phyloP scores from a whole-genome alignment of 768 basidiomycete species.

The Amanita muscaria region DNA sequence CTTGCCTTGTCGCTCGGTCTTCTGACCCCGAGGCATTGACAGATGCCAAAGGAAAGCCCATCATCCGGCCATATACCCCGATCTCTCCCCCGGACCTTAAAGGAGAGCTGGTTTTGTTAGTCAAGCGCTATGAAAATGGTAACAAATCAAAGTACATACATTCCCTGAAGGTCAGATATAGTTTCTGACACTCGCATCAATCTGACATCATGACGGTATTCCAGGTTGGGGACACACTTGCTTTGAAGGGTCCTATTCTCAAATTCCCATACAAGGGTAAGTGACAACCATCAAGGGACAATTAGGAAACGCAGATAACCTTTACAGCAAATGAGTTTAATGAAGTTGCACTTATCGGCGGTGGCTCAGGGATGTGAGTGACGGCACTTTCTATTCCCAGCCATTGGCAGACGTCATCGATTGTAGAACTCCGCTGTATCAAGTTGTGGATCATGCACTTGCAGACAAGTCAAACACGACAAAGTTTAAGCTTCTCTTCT shows the following conservation, averaged over 20 bases:
- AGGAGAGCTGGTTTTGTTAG: constrained; percentile 70
- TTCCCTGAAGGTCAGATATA: constrained; percentile 44
- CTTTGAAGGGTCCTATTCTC: constrained; percentile 84
- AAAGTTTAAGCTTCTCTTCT: constrained; percentile 87
- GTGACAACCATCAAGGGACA: constrained; percentile 9
- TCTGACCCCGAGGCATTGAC: constrained; percentile 56
- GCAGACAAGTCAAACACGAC: constrained; percentile 77
- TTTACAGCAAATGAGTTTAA: constrained; percentile 70
- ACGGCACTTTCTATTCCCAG: constrained; percentile 1
- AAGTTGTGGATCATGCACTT: constrained; percentile 67
- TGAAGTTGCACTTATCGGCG: constrained; percentile 82
- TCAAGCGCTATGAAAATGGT: constrained; percentile 82
- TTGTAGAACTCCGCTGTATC: constrained; percentile 81
- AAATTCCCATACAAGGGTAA: constrained; percentile 84
- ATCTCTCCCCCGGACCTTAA: constrained; percentile 67
- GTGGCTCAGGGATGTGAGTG: constrained; percentile 85
- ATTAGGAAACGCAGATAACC: neutral
- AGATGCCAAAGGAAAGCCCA: constrained; percentile 77
- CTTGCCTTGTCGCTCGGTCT: constrained; percentile 70
- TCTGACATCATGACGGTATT: constrained; percentile 4
- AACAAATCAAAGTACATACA: constrained; percentile 81
- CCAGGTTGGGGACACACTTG: constrained; percentile 66
- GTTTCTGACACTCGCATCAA: neutral
- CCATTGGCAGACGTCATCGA: constrained; percentile 2
- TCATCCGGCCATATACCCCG: constrained; percentile 90